Evolutionary conservation across 2,329 filamentous ascomycete species (phyloP), one percentile per base, ranked within the genome.

Genomic region (Ophiostoma ulmi): DNA sequence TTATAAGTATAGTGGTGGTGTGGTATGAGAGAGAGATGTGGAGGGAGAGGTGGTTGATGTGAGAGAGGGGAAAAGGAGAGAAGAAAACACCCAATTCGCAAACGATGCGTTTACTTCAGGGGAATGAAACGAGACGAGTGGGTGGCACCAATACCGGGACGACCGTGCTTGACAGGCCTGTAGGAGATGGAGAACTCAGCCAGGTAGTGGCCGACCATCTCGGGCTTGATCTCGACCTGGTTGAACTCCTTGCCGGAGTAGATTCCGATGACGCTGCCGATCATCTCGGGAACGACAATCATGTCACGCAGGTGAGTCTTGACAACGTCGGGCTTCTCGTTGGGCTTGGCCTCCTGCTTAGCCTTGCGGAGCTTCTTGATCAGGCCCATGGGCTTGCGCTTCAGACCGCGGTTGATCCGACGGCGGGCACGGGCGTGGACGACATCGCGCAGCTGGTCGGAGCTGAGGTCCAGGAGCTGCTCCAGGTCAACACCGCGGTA

Each of bases 241-340:
- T 99, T 99, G 92, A 99, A 99, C 86, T 98, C 94, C 91, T 99
- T 99, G 82, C 95, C 95, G 77, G 93, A 97, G 92, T 99, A 99
- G 88, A 99, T 95, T 83, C 94, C 95, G 80, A 99, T 91, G 80
- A 99, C 94, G 84, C 88, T 92, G 80, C 95, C 95, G 82, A 99
- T 99, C 95, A 99, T 98, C 89, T 99, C 95, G 80, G 95, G 95
- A 78, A 99, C 95, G 81, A 99, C 90, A 83, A 99, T 97, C 95
- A 99, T 99, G 88, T 99, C 91, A 85, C 94, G 94, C 80, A 99
- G 91, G 84, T 99, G 94, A 75, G 94, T 99, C 91, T 97, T 97
- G 88, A 98, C 94, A 80, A 95, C 88, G 82, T 97, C 94, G 82
- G 94, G 94, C 92, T 98, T 97, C 93, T 98, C 94, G 87, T 99